phyloP scores from a whole-genome alignment of 495 filamentous ascomycete genomes.

The Lophium mytilinum region DNA sequence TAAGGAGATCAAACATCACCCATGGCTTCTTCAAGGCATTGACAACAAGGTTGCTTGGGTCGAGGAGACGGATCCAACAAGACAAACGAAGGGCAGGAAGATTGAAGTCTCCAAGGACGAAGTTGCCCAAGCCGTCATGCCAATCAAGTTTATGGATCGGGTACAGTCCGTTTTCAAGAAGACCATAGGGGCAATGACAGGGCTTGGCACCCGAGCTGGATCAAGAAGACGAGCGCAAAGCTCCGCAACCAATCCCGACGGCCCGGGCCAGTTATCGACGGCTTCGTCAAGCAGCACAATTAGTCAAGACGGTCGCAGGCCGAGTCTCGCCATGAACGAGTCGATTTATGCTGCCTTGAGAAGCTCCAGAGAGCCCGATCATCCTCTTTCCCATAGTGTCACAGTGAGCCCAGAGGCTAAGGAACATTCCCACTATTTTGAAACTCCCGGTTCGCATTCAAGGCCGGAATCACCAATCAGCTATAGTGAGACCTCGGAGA shows the following conservation, averaged over 20 bases:
- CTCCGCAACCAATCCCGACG: constrained; percentile 24
- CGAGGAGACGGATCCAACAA: constrained; percentile 82
- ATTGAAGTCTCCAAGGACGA: constrained; percentile 91
- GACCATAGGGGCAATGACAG: constrained; percentile 27
- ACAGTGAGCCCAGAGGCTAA: constrained; percentile 61
- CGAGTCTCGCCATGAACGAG: constrained; percentile 67
- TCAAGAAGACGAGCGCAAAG: constrained; percentile 28
- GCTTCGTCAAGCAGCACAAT: constrained; percentile 47
- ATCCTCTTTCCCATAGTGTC: constrained; percentile 77
- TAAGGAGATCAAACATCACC: constrained; percentile 88
- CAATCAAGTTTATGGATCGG: constrained; percentile 75
- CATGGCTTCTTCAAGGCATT: constrained; percentile 85
- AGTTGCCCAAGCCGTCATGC: constrained; percentile 81
- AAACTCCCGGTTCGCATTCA: constrained; percentile 30
- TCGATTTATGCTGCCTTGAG: constrained; percentile 48
- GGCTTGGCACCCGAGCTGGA: constrained; percentile 13
- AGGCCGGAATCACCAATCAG: constrained; percentile 30
- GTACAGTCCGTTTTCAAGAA: constrained; percentile 57
- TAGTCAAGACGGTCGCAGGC: constrained; percentile 50
- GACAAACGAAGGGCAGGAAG: constrained; percentile 71
- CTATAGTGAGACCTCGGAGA: constrained; percentile 12
- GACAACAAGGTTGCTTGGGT: constrained; percentile 71
- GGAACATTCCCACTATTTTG: constrained; percentile 37
- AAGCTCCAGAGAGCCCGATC: constrained; percentile 49
- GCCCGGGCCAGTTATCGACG: constrained; percentile 15